Percentiles rank a stretch among this genome's conserved stretches.
phyloP scores from a whole-genome alignment of 495 filamentous ascomycete species.

The Polyplosphaeria fusca region DNA sequence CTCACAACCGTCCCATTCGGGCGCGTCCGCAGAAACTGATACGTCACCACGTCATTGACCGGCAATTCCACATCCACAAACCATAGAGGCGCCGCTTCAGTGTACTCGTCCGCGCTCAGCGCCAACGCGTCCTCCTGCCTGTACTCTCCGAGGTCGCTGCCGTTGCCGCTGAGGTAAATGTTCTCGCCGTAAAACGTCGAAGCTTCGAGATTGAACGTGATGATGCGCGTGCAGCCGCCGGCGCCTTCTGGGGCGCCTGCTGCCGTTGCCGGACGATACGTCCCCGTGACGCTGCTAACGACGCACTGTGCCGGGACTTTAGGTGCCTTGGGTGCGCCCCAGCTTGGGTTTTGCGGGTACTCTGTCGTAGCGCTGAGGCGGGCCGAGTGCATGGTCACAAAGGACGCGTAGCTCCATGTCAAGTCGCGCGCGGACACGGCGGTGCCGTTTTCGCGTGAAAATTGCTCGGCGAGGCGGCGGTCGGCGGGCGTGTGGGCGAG shows the following conservation, averaged over 20 bases:
- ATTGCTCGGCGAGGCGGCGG: conserved; percentile 62
- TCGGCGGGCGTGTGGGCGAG: conserved; percentile 47
- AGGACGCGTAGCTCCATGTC: conserved; percentile 72
- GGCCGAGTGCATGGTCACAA: conserved; percentile 56
- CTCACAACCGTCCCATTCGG: conserved; percentile 43
- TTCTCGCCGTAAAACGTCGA: conserved; percentile 58
- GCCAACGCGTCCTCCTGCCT: conserved; percentile 37
- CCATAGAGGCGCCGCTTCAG: conserved; percentile 55
- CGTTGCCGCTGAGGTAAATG: conserved; percentile 57
- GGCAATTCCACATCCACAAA: conserved; percentile 49
- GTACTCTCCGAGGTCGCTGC: conserved; percentile 56
- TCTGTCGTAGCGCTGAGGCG: conserved; percentile 47
- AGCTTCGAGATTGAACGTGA: conserved; percentile 59
- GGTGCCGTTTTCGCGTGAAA: conserved; percentile 48
- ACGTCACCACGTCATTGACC: conserved; percentile 53
- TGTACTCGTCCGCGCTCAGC: conserved; percentile 54
- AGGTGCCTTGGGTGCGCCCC: conserved; percentile 50
- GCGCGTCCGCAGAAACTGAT: conserved; percentile 63
- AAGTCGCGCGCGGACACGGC: conserved; percentile 57
- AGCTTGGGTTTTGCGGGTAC: conserved; percentile 41
- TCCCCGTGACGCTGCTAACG: conserved; percentile 52
- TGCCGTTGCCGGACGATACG: conserved; percentile 55
- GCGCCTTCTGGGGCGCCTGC: conserved; percentile 57
- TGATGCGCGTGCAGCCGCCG: conserved; percentile 25
- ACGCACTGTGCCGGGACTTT: conserved; percentile 56